Conservation (phyloP, 306 rosid species). For the Ceratonia siliqua region DNA sequence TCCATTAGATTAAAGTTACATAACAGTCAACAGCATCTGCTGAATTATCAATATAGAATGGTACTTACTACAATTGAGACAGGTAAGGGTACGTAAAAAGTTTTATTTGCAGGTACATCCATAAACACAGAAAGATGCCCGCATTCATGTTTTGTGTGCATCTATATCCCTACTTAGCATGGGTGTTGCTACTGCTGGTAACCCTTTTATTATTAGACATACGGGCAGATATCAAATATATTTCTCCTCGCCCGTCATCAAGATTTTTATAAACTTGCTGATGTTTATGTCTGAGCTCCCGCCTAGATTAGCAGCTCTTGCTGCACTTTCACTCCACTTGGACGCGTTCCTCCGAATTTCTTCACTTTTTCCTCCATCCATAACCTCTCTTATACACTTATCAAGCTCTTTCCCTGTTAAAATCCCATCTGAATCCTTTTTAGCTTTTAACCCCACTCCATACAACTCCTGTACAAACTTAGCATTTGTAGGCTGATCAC, state of each 20-base stretch:
- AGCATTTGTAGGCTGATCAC: constrained; percentile 52
- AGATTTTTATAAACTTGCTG: constrained; percentile 23
- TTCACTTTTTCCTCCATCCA: constrained; percentile 45
- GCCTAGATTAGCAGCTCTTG: constrained; percentile 36
- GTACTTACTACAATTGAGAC: not conserved
- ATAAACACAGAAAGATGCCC: not conserved
- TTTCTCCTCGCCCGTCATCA: not conserved
- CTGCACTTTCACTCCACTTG: constrained; percentile 48
- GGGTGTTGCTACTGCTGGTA: not conserved
- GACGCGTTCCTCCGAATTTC: constrained; percentile 42
- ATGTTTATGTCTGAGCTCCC: constrained; percentile 49
- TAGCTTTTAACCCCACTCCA: constrained; percentile 52
- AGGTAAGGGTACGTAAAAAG: not conserved
- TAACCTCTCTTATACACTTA: constrained; percentile 37
- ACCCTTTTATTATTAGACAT: not conserved
- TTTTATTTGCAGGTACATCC: not conserved
- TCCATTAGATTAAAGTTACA: not conserved
- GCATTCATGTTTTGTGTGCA: not conserved
- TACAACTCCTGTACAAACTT: constrained; percentile 52
- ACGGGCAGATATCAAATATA: not conserved
- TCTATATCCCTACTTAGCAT: not conserved
- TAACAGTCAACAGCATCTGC: not conserved
- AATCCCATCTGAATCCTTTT: constrained; percentile 42
- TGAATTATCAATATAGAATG: not conserved
- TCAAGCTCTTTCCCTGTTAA: constrained; percentile 43